Conservation (phyloP, 441 rosid genomes). For the Adansonia madagascariensis region DNA sequence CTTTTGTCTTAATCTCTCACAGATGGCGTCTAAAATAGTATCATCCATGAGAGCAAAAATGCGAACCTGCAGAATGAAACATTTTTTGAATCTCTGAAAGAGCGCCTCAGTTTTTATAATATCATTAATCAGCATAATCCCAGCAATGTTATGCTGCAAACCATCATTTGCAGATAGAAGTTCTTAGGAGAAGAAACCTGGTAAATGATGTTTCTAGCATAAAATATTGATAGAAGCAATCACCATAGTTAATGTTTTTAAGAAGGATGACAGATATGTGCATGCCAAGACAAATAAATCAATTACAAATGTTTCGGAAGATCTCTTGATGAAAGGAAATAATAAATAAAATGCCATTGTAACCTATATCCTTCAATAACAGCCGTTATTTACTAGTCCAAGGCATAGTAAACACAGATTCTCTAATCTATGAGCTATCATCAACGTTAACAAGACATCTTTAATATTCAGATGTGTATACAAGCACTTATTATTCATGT, state of each 20-base stretch:
- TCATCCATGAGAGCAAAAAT: slow-evolving; percentile 79
- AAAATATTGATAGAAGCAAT: neutral
- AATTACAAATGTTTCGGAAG: neutral
- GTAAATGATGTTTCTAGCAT: neutral
- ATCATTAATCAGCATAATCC: slow-evolving; percentile 4
- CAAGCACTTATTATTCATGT: slow-evolving; percentile 11
- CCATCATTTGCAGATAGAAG: slow-evolving; percentile 18
- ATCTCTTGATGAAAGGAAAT: neutral
- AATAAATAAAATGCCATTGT: neutral
- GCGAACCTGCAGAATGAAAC: slow-evolving; percentile 55
- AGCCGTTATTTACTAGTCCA: neutral
- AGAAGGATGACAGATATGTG: neutral
- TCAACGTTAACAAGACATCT: neutral
- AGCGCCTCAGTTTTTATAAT: neutral
- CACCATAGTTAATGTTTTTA: neutral
- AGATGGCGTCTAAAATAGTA: slow-evolving; percentile 68
- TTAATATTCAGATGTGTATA: neutral
- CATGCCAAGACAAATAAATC: slow-evolving; percentile 4
- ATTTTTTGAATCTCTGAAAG: slow-evolving; percentile 14
- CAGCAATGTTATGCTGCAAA: slow-evolving; percentile 10
- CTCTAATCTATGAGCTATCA: slow-evolving; percentile 5
- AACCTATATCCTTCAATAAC: neutral
- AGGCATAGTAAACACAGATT: neutral
- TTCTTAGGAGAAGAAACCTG: slow-evolving; percentile 13
- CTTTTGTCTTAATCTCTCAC: slow-evolving; percentile 73